These are phyloP conservation scores for Pterothamnion heteromorphum DNA, from an alignment of 31 red algal genomes.

Conservation along the genomic window DNA sequence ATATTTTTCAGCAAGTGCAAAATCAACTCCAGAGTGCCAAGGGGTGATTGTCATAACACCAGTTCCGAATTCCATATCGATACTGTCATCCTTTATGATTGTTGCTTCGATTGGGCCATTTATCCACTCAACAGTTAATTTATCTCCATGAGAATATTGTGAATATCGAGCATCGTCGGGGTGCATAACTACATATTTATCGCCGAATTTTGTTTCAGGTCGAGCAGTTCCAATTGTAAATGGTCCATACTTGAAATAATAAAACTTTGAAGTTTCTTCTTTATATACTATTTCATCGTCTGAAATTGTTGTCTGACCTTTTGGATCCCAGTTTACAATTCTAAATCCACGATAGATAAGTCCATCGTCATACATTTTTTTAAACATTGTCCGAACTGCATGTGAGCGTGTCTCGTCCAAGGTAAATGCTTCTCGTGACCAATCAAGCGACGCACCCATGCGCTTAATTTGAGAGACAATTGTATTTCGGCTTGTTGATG, in stretches of 20 bases:
- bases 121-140: conserved; percentile 62
- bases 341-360: conserved; percentile 85
- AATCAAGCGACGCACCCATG: conserved; percentile 87
- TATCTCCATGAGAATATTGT: conserved; percentile 58
- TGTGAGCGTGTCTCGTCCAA: conserved; percentile 60
- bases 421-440: conserved; percentile 88
- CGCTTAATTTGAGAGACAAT: conserved; percentile 87
- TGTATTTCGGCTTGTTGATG: conserved; percentile 77
- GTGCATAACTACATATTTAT: conserved; percentile 88
- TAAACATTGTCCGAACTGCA: conserved; percentile 83
- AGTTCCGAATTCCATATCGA: conserved; percentile 94
- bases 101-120: conserved; percentile 64
- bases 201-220: conserved; percentile 94
- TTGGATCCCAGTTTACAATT: conserved; percentile 98
- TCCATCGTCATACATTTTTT: conserved; percentile 77
- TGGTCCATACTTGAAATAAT: conserved; percentile 85
- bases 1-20: conserved; percentile 86
- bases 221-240: conserved; percentile 86
- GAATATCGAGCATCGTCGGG: conserved; percentile 77
- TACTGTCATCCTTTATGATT: conserved; percentile 80
- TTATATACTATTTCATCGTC: conserved; percentile 92
- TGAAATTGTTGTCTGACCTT: conserved; percentile 76
- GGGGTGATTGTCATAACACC: conserved; percentile 97
- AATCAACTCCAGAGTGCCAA: conserved; percentile 85
- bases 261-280: conserved; percentile 88